Evolutionary conservation across 73 alveolate genomes (phyloP), one percentile per base, ranked within the genome.

Genomic region (Effrenium voratum): DNA sequence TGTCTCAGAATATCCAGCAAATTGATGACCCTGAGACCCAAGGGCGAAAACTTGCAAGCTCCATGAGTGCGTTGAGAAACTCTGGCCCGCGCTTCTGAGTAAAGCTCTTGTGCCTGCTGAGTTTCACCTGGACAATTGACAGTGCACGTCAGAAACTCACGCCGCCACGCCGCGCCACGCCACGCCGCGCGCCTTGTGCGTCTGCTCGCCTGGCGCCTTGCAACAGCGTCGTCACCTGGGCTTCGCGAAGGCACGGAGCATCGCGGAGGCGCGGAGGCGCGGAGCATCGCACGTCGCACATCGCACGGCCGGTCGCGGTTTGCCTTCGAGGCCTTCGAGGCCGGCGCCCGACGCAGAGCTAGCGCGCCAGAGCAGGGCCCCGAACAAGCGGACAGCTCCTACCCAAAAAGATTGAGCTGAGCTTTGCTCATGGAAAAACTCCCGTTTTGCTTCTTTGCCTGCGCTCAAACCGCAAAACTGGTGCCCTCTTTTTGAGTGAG

Each of bases 71-170:
- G n/a, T n/a, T n/a, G n/a, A n/a, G n/a, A n/a, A n/a, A 4, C 77
- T 60, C n/a, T 30, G 95, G 68, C 49, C 83, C 47, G 26, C 68
- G 49, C 95, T 63, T 87, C 95, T 63, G 95, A 87, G 79, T 87
- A 87, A 41, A 87, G 95, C 66, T 87, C 95, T 46, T 87, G 77
- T 66, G 95, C 84, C 95, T 87, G 95, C 80, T 85, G 94, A 72
- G 57, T 82, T 68, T 87, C 95, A 41, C 95, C 95, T 87, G 4
- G 43, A 34, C 22, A 44, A 57, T 22, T 57, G 72, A 57, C 72
- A 57, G 72, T 22, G 59, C 45, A 59, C 36, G 24, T 34, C 19
- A n/a, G n/a, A n/a, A n/a, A n/a, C n/a, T n/a, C n/a, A n/a, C 16
- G 16, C 82, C 30, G 40, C 26, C 30, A 38, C 16, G 24, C 40